Conservation (phyloP, 495 filamentous ascomycete genomes). For the Hypoxylon subgilvum region DNA sequence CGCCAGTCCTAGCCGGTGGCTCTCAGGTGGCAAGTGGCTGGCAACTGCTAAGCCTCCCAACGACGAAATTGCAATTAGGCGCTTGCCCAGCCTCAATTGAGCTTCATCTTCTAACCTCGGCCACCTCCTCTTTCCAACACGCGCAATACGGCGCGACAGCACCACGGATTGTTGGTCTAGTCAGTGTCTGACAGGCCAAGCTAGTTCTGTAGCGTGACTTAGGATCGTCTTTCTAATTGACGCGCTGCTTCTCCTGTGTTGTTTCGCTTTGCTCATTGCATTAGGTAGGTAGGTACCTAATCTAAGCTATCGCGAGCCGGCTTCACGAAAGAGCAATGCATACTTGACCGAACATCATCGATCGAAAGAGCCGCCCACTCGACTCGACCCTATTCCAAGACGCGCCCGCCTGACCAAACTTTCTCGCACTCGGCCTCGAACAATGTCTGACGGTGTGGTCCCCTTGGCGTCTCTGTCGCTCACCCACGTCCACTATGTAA, state of each 20-base stretch:
- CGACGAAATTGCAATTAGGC: slow-evolving; percentile 30
- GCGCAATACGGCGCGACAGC: slow-evolving; percentile 13
- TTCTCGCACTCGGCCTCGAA: background rate
- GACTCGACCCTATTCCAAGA: background rate
- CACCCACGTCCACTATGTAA: slow-evolving; percentile 95
- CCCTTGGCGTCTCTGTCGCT: slow-evolving; percentile 87
- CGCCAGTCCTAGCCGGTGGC: no score
- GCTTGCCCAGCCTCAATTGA: no score
- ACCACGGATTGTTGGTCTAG: background rate
- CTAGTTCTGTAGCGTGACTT: background rate
- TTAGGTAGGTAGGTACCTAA: no score
- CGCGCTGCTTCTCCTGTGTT: background rate
- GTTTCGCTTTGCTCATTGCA: background rate
- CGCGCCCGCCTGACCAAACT: no score
- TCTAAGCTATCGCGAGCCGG: background rate
- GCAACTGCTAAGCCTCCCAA: no score
- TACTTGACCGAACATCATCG: background rate
- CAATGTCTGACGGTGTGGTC: slow-evolving; percentile 64
- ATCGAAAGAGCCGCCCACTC: background rate
- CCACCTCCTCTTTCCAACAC: slow-evolving; percentile 19
- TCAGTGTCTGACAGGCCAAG: slow-evolving; percentile 5
- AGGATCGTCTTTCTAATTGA: background rate
- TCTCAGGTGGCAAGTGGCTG: no score
- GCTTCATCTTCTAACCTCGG: no score
- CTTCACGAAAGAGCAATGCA: slow-evolving; percentile 7